Percentiles rank a stretch among this genome's conserved stretches.
phyloP scores from a whole-genome alignment of 352 stramenopile genomes.

The Globisporangium uncinulatum region DNA sequence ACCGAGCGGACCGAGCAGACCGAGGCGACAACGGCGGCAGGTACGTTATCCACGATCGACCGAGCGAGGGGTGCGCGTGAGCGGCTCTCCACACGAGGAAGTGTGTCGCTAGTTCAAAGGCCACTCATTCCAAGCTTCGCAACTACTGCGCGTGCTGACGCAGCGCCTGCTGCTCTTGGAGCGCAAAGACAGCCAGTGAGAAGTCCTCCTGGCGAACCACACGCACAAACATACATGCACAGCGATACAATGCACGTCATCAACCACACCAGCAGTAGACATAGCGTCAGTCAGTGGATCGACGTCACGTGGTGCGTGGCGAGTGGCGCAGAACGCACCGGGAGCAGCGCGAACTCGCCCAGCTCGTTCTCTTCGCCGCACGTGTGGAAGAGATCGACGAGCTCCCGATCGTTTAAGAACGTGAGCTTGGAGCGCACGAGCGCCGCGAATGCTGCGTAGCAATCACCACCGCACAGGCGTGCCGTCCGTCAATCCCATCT shows the following conservation, averaged over 20 bases:
- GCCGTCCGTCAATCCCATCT: not conserved
- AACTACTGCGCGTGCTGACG: too few relatives aligned
- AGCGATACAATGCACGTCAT: slow-evolving; percentile 4
- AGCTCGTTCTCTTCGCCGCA: slow-evolving; percentile 81
- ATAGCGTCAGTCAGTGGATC: too few relatives aligned
- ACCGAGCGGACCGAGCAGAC: too few relatives aligned
- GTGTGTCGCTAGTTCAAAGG: too few relatives aligned
- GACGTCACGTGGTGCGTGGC: too few relatives aligned
- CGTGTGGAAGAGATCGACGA: slow-evolving; percentile 69
- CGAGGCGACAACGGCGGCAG: not conserved
- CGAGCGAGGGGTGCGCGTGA: not conserved
- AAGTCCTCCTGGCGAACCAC: slow-evolving; percentile 49
- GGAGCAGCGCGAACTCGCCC: slow-evolving; percentile 58
- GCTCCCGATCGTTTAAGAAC: slow-evolving; percentile 33
- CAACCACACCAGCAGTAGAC: not conserved
- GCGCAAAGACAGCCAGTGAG: slow-evolving; percentile 46
- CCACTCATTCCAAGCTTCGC: too few relatives aligned
- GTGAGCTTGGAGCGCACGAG: slow-evolving; percentile 52
- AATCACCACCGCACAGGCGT: not conserved
- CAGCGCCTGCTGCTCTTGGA: slow-evolving; percentile 51
- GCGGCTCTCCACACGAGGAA: too few relatives aligned
- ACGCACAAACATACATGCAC: not conserved
- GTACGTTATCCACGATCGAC: slow-evolving; percentile 7
- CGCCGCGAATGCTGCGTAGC: slow-evolving; percentile 38
- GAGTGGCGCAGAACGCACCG: slow-evolving; percentile 20